These are phyloP conservation scores for Candida argentea DNA, from an alignment of 805 yeast genomes.

Conservation along the genomic window DNA sequence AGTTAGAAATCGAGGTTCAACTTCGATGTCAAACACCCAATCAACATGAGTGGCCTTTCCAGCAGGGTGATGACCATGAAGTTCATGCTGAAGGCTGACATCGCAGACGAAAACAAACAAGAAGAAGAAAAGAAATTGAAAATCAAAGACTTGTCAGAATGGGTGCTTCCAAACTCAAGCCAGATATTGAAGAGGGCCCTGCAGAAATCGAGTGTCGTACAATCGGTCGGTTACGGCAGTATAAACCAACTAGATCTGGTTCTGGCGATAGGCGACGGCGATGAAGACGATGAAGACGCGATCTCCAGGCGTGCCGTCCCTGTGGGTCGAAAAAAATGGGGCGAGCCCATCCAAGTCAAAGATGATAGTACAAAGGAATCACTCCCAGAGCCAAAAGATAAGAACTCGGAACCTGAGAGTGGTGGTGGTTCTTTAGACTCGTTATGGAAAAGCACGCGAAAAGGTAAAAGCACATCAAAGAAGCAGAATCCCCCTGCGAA, in stretches of 20 bases:
- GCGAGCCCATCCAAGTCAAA: slow-evolving; percentile 4
- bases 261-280: neutral
- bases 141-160: slow-evolving; percentile 41
- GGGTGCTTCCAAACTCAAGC: slow-evolving; percentile 33
- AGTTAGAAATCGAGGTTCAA: neutral
- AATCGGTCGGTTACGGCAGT: slow-evolving; percentile 32
- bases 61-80: slow-evolving; percentile 80
- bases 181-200: slow-evolving; percentile 15
- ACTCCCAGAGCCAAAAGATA: neutral
- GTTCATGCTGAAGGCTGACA: slow-evolving; percentile 37
- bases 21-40: neutral
- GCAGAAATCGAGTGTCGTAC: slow-evolving; percentile 12
- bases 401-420: too few relatives aligned
- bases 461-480: too few relatives aligned
- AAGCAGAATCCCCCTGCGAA: slow-evolving; percentile 5
- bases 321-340: slow-evolving; percentile 10
- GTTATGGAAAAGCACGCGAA: slow-evolving; percentile 6
- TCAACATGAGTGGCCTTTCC: slow-evolving; percentile 32
- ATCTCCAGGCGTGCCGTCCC: neutral
- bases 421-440: slow-evolving; percentile 3
- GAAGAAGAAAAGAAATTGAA: slow-evolving; percentile 26
- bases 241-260: slow-evolving; percentile 10
- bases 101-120: slow-evolving; percentile 20
- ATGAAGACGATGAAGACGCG: slow-evolving; percentile 7
- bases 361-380: slow-evolving; percentile 4